Evolutionary conservation across 2,329 filamentous ascomycete genomes (phyloP), one percentile per base, ranked within the genome.

Genomic region (Fusarium transvaalense): DNA sequence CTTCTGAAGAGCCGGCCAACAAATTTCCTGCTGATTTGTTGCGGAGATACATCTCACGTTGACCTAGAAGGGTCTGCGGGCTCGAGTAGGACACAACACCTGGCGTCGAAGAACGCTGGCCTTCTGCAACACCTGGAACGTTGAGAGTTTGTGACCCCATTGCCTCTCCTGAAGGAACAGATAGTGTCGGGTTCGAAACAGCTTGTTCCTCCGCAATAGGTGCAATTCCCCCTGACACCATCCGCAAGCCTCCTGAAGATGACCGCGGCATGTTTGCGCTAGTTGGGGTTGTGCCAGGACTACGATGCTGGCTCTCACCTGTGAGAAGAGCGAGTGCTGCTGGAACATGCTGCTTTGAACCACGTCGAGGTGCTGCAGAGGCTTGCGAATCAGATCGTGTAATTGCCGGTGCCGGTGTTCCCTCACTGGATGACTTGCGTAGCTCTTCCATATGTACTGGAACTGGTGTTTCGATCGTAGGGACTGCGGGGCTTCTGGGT

Each of bases 371-470:
- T 15, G 31, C 45, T 19, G 60, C 52, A 14, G 76, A 77, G 9
- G 62, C 41, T 39, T 74, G 71, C 7, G 79, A 78, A 37, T 75
- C 71, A 1, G 78, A 76, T 10, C 76, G 73, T 10, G 61, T 63
- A 6, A 77, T 59, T 12, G 73, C 64, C 10, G 75, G 71, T 15
- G 72, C 57, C 7, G 83, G 83, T 3, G 81, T 76, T 13, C 83
- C 86, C 47, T 81, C 84, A 34, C 83, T 79, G 3, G 88, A 83
- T 17, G 90, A 91, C 76, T 91, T 88, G 68, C 90, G 85, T 32
- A 93, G 82, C 64, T 89, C 88, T 13, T 86, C 81, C 2, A 93
- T 77, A 59, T 91, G 82, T 19, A 93, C 84, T 3, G 91, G 91
- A 5, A 83, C 88, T 19, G 87, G 79, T 6, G 79, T 74, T 72